phyloP scores from a whole-genome alignment of 306 rosid species.

The Trichosanthes truncata region DNA sequence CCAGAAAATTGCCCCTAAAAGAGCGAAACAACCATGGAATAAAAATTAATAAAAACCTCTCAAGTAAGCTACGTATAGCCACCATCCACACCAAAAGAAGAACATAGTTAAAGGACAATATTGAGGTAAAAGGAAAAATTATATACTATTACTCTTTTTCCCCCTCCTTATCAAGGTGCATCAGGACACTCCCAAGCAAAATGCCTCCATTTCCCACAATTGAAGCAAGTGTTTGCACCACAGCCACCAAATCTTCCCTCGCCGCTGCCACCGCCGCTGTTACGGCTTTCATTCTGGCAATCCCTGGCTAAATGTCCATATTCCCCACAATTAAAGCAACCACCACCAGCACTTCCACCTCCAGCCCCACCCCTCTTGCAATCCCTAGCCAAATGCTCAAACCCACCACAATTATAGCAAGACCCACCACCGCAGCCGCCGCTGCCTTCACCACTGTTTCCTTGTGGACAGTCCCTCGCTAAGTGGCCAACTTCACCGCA shows the following conservation, averaged over 20 bases:
- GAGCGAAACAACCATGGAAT: conserved; percentile 11
- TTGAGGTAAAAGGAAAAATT: neutral
- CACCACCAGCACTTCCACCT: conserved; percentile 14
- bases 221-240: conserved; percentile 17
- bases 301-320: conserved; percentile 29
- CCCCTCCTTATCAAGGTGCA: conserved; percentile 18
- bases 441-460: conserved; percentile 19
- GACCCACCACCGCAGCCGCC: conserved; percentile 12
- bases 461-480: conserved; percentile 57
- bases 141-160: conserved; percentile 41
- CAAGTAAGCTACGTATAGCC: conserved; percentile 30
- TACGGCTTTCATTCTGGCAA: conserved; percentile 14
- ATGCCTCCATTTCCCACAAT: conserved; percentile 48
- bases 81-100: conserved; percentile 12
- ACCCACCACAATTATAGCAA: conserved; percentile 53
- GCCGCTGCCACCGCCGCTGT: conserved; percentile 7
- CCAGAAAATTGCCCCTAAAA: conserved; percentile 21
- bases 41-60: conserved; percentile 16
- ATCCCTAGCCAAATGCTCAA: conserved; percentile 68
- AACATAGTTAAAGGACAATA: conserved; percentile 14
- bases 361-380: conserved; percentile 37
- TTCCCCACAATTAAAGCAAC: conserved; percentile 55
- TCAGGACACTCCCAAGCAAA: conserved; percentile 66
- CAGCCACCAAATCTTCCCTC: conserved; percentile 17
- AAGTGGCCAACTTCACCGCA: conserved; percentile 68